These are phyloP conservation scores for Neofusicoccum kwambonambiense DNA, from an alignment of 2,329 filamentous ascomycete genomes.

Conservation along the genomic window DNA sequence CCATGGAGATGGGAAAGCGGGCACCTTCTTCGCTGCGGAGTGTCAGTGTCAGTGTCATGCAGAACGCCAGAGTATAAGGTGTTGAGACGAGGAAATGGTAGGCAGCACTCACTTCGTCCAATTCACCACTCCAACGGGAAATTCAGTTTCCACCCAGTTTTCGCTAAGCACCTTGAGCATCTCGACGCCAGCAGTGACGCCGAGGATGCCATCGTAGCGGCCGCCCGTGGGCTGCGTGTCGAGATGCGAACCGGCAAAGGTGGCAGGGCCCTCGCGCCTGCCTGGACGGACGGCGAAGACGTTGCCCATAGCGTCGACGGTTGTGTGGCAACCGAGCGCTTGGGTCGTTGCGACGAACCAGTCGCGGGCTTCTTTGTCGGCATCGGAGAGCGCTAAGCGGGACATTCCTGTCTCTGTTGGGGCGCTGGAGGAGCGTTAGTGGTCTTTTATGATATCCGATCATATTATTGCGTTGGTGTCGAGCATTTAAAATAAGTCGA, in stretches of 20 bases:
- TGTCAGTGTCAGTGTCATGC: background rate
- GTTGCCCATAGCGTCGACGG: slow-evolving; percentile 75
- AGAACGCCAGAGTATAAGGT: background rate
- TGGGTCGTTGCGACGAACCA: slow-evolving; percentile 70
- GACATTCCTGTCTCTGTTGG: slow-evolving; percentile 73
- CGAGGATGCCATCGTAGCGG: slow-evolving; percentile 74
- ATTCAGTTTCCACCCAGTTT: slow-evolving; percentile 65
- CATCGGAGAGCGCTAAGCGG: slow-evolving; percentile 68
- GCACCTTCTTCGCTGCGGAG: slow-evolving; percentile 70
- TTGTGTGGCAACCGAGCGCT: slow-evolving; percentile 64
- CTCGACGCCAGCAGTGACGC: slow-evolving; percentile 71
- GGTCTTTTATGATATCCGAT: background rate
- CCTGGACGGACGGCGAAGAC: slow-evolving; percentile 73
- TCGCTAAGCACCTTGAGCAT: slow-evolving; percentile 68
- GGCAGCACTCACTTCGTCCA: slow-evolving; percentile 64
- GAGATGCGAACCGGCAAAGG: slow-evolving; percentile 68
- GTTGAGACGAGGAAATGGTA: background rate
- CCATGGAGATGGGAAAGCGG: slow-evolving; percentile 73
- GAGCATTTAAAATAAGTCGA: background rate
- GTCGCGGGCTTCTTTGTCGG: slow-evolving; percentile 69
- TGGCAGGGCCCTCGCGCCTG: slow-evolving; percentile 57
- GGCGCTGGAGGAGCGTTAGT: slow-evolving; percentile 33
- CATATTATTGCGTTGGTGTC: background rate
- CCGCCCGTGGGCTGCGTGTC: slow-evolving; percentile 60
- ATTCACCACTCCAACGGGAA: slow-evolving; percentile 71